Percentiles rank a stretch among this genome's conserved stretches.
phyloP scores from a whole-genome alignment of 441 rosid genomes.

The Flueggea neowawraea region DNA sequence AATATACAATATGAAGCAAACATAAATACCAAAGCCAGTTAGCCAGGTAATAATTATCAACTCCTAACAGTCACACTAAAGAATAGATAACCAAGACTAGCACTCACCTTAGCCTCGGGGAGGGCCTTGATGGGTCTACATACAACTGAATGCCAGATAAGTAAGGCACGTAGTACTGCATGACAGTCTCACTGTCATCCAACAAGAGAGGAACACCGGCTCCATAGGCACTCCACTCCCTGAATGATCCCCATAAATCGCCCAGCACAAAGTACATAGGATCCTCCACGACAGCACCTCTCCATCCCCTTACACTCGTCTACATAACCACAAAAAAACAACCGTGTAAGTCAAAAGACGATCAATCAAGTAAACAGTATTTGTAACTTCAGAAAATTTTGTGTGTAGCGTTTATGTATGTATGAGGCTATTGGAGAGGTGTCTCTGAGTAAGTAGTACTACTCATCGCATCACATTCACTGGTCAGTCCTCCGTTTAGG shows the following conservation, averaged over 20 bases:
- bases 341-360: background rate
- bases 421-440: too few relatives aligned
- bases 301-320: slow-evolving; percentile 56
- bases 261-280: slow-evolving; percentile 59
- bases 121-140: slow-evolving; percentile 52
- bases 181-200: slow-evolving; percentile 66
- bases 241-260: slow-evolving; percentile 85
- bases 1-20: background rate
- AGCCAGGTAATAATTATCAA: too few relatives aligned
- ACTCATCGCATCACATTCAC: too few relatives aligned
- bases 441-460: too few relatives aligned
- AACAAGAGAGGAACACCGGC: slow-evolving; percentile 88
- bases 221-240: slow-evolving; percentile 94
- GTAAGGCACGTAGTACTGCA: slow-evolving; percentile 92
- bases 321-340: slow-evolving; percentile 21
- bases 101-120: slow-evolving; percentile 49
- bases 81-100: background rate
- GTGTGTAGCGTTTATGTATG: background rate
- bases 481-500: too few relatives aligned
- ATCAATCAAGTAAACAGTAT: background rate
- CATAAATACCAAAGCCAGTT: background rate
- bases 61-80: too few relatives aligned
- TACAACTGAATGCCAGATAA: slow-evolving; percentile 91
- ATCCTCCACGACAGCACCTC: slow-evolving; percentile 31
- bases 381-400: background rate